Percentiles rank a stretch among this genome's conserved stretches.
These are phyloP conservation scores for Trypethelium eluteriae DNA, from an alignment of 495 filamentous ascomycete species.

Conservation along the genomic window DNA sequence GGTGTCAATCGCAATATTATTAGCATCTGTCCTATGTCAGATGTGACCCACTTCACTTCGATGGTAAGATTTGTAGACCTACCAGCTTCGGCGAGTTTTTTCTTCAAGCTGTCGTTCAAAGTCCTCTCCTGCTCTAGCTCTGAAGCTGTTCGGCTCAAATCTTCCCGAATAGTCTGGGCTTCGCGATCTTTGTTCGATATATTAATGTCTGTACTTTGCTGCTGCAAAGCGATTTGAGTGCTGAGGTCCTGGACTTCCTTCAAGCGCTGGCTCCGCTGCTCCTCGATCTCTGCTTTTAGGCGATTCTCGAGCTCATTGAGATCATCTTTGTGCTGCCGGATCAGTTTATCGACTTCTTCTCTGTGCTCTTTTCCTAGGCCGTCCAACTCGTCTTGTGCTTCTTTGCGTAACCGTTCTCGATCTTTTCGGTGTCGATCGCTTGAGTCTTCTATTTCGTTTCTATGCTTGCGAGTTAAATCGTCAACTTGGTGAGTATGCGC, in stretches of 20 bases:
- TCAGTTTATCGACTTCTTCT: conserved; percentile 29
- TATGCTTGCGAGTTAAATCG: conserved; percentile 40
- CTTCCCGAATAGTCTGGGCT: conserved; percentile 44
- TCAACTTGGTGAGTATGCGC: conserved; percentile 53
- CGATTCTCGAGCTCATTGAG: conserved; percentile 27
- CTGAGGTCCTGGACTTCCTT: conserved; percentile 61
- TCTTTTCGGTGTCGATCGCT: conserved; percentile 28
- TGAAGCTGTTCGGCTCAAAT: conserved; percentile 47
- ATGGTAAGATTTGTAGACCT: not conserved
- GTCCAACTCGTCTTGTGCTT: conserved; percentile 40
- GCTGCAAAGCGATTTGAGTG: conserved; percentile 51
- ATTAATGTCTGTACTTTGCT: conserved; percentile 55
- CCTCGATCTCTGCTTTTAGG: conserved; percentile 28
- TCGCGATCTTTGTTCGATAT: conserved; percentile 55
- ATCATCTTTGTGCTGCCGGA: conserved; percentile 29
- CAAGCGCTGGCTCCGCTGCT: conserved; percentile 51
- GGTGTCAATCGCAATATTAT: conserved; percentile 60
- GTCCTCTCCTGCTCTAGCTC: conserved; percentile 46
- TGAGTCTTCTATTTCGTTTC: conserved; percentile 32
- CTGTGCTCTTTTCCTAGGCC: conserved; percentile 25
- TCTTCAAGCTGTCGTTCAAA: conserved; percentile 47
- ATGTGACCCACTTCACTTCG: conserved; percentile 34
- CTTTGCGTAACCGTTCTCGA: conserved; percentile 20
- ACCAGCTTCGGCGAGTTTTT: conserved; percentile 50
- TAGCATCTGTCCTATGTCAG: conserved; percentile 47